Evolutionary conservation across 768 basidiomycete genomes (phyloP), one percentile per base, ranked within the genome.

Genomic region (Galerina marginata): DNA sequence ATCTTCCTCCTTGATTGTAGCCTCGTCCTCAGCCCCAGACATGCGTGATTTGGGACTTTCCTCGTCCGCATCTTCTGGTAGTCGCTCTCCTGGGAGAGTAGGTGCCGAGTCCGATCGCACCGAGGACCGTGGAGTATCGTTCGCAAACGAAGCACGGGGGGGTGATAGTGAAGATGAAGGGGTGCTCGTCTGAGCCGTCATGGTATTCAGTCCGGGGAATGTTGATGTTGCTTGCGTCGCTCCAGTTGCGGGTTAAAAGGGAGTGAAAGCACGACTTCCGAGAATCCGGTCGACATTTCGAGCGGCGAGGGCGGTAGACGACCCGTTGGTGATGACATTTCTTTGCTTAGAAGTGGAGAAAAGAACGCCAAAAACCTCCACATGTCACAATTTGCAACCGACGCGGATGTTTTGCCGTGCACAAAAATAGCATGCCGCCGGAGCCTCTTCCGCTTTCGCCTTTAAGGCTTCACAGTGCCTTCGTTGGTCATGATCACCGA

Each of bases 31-130:
- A 9, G 7, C 26, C 9, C 40, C 29, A 11, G 16, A 16, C 12
- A 42, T 25, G 45, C 44, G 54, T 25, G 12, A 7, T 57, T 10
- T 12, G 44, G 42, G 1, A 20, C 29, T 26, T 38, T 33, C 29
- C 29, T 56, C 53, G 36, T 33, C n/a, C 1, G 40, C 42, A 36
- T 59, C 52, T 36, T 59, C 56, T 9, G 60, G 56, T 2, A 38
- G 23, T 25, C 14, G 51, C 23, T 58, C 57, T 4, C 58, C 58
- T n/a, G 58, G 49, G 11, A 63, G 54, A 4, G 62, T 63, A 15
- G n/a, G 33, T 9, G 52, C 36, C 3, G 52, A 53, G 25, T n/a
- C 47, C 14, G 47, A 49, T 33, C 4, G 29, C 29, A 4, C 4
- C 29, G 29, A 33, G 5, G 29, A 33, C 29, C 29, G 4, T 33